Base-by-base conservation (phyloP, 768 basidiomycete genomes). In the Termitomyces sp. region DNA sequence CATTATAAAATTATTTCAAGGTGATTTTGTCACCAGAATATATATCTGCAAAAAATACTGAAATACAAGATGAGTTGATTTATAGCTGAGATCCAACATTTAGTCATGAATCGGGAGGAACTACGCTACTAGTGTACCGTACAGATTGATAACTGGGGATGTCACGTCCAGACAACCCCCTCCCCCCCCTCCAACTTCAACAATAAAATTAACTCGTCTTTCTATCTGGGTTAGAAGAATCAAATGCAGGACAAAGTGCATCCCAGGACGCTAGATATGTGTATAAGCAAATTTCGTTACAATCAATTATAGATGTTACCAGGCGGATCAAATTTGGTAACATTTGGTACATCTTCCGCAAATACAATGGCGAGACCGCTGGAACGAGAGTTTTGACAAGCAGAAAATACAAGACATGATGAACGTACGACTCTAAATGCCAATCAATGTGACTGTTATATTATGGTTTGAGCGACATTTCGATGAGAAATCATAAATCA, bases 371-470 rank as follows among this genome's bases (percentile, higher is more conserved):
- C 75, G 14, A 76, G 66, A n/a, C 76, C 76, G 1, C 66, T 67
- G 41, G 21, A 11, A 2, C 32, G 8, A 12, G 21, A 7, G 22
- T 10, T 15, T 11, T 17, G 2, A 2, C 19, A 34, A 19, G 6
- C 48, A 48, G 6, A 11, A 28, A 19, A 15, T 1, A 5, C 44
- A 24, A 45, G 32, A 46, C 28, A 38, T 6, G 21, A 49, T 5
- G 43, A 4, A 37, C 5, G 3, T 51, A 74, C 72, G 64, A 60
- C 14, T 74, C 66, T 9, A 80, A 62, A 66, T 82, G 81, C 71
- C 77, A 81, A 52, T 81, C 78, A 53, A 81, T 81, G 60, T 81
- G 79, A 56, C 77, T 77, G 32, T 52, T 40, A 7, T 43, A 37
- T 19, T 14, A n/a, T 41, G 19, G 21, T 53, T 19, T 26, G 30